Evolutionary conservation across 2,329 filamentous ascomycete species (phyloP).

Genomic region (Penicillium capsulatum): DNA sequence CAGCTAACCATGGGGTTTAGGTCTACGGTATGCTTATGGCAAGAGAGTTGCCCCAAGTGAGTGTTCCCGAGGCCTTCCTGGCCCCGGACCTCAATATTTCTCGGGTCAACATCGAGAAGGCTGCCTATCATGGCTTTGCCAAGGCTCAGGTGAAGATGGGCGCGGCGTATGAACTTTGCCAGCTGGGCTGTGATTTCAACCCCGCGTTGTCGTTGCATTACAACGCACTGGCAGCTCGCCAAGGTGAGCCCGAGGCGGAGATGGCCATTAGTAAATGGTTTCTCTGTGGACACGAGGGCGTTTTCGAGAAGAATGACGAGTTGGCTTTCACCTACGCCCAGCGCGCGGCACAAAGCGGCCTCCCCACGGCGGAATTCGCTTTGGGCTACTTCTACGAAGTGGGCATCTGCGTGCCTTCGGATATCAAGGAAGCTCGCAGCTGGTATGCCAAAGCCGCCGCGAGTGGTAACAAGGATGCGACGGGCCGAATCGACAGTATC

Average conservation of each 20-base stretch:
- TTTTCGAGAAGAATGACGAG: slow-evolving; percentile 94
- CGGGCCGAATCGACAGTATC: slow-evolving; percentile 75
- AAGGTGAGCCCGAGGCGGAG: slow-evolving; percentile 89
- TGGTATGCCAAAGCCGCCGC: slow-evolving; percentile 91
- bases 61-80: slow-evolving; percentile 67
- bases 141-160: slow-evolving; percentile 98
- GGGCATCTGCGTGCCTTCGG: slow-evolving; percentile 83
- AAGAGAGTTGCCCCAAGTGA: slow-evolving; percentile 85
- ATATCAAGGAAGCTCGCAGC: slow-evolving; percentile 71
- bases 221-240: slow-evolving; percentile 84
- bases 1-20: slow-evolving; percentile 23
- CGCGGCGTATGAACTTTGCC: slow-evolving; percentile 88
- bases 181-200: slow-evolving; percentile 91
- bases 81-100: slow-evolving; percentile 68
- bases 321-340: slow-evolving; percentile 87
- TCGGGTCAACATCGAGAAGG: slow-evolving; percentile 89
- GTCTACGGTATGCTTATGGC: slow-evolving; percentile 93
- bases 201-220: slow-evolving; percentile 91
- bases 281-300: slow-evolving; percentile 84
- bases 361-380: slow-evolving; percentile 90
- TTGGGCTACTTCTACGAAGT: slow-evolving; percentile 98
- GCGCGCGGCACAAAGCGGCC: slow-evolving; percentile 73
- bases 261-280: slow-evolving; percentile 99
- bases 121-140: slow-evolving; percentile 89
- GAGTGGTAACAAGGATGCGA: slow-evolving; percentile 87